Evolutionary conservation across 495 filamentous ascomycete species (phyloP), one percentile per base, ranked within the genome.

Genomic region (Penicillium bialowiezense): DNA sequence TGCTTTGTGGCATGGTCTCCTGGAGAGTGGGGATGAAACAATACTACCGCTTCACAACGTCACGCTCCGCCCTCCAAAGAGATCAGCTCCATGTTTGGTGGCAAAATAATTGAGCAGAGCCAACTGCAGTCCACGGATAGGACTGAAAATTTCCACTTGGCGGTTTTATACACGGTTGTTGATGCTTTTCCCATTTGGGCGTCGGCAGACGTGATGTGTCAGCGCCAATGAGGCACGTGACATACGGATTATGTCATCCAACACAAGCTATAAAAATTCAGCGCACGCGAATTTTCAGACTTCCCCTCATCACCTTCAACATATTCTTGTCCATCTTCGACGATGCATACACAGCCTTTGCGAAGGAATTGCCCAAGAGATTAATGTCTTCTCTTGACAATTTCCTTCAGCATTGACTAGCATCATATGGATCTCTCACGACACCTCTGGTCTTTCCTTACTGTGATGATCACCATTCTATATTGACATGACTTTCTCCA

Each of bases 391-490:
- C 36, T 10, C 19, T 13, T 32, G 36, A 12, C 5, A 17, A 31
- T 39, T 14, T 12, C 26, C 18, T 40, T 39, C 14, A 40, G 48
- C 41, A 6, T 18, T 33, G 29, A 41, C 28, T 35, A 31, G 38
- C 28, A 45, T 28, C 17, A 23, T 17, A 8, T 26, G 23, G 23
- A 28, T 29, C 24, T 31, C 40, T 18, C 46, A 35, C 17, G 40
- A 36, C 34, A 29, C 23, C 42, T 33, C 35, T 46, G 47, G 41
- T 52, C 41, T 36, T 51, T 21, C 48, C 44, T 54, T 43, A 59
- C 59, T 52, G 59, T 66, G 64, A 68, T 70, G 62, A 66, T 46
- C 44, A 49, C 42, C 18, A 31, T 41, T 59, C n/a, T 61, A 41
- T 55, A 52, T 58, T 60, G 60, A 59, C 54, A 60, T 55, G 59